phyloP scores from a whole-genome alignment of 257 asterid species.

The Knoxia roxburghii region DNA sequence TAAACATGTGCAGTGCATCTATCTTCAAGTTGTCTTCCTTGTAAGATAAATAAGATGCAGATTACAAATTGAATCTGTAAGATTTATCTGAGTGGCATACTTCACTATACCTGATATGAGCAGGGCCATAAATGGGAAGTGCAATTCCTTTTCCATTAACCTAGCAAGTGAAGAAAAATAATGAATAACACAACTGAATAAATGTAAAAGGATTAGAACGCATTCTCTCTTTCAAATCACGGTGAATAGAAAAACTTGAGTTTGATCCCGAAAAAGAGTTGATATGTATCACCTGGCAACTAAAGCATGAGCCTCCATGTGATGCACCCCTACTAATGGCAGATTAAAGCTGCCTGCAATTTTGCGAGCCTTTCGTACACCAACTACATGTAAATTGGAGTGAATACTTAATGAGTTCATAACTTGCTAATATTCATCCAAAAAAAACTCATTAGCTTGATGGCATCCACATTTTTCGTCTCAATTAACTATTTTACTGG shows the following conservation, averaged over 20 bases:
- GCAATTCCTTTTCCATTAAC: conserved; percentile 69
- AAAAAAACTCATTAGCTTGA: background rate
- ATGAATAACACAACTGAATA: background rate
- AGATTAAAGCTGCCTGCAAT: conserved; percentile 65
- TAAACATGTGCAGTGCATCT: background rate
- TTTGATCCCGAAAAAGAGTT: too few species aligned
- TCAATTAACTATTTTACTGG: background rate
- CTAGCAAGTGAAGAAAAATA: conserved; percentile 31
- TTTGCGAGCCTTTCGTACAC: conserved; percentile 90
- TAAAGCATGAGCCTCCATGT: conserved; percentile 97
- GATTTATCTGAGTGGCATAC: background rate
- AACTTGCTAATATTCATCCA: background rate
- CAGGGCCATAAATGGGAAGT: conserved; percentile 83
- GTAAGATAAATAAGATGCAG: background rate
- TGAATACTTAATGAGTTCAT: conserved; percentile 11
- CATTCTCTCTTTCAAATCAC: background rate
- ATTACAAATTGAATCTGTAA: background rate
- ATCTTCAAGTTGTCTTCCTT: background rate
- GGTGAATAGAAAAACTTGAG: too few species aligned
- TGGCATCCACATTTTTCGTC: background rate
- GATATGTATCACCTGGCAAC: conserved; percentile 94
- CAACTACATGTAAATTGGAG: conserved; percentile 52
- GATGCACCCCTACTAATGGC: conserved; percentile 90
- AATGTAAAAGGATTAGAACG: background rate
- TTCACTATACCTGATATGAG: conserved; percentile 83